phyloP scores from a whole-genome alignment of 1,284 basidiomycete genomes.

The Moniliophthora roreri region DNA sequence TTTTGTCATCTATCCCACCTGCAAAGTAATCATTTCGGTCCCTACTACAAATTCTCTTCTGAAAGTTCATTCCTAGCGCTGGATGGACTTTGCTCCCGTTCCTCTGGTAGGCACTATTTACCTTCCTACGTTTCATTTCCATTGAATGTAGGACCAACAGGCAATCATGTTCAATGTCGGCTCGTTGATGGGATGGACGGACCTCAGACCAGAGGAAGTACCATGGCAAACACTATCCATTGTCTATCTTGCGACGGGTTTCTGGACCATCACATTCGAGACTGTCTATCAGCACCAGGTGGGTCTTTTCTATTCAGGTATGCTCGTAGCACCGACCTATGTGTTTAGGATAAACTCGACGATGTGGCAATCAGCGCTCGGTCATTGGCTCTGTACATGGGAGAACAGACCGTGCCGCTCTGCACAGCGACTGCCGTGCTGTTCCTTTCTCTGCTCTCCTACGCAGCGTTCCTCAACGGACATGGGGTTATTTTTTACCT shows the following conservation, averaged over 20 bases:
- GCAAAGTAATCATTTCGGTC: slow-evolving; percentile 22
- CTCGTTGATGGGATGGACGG: slow-evolving; percentile 33
- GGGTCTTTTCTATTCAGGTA: neutral
- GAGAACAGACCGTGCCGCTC: slow-evolving; percentile 21
- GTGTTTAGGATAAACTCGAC: slow-evolving; percentile 25
- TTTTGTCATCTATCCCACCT: slow-evolving; percentile 32
- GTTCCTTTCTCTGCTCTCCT: slow-evolving; percentile 22
- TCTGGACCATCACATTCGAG: slow-evolving; percentile 32
- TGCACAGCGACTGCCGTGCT: slow-evolving; percentile 21
- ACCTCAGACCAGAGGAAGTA: slow-evolving; percentile 23
- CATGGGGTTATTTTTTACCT: slow-evolving; percentile 22
- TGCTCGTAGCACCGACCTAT: too few relatives aligned
- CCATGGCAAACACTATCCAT: slow-evolving; percentile 25
- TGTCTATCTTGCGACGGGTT: slow-evolving; percentile 25
- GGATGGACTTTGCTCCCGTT: slow-evolving; percentile 30
- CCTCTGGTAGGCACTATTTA: slow-evolving; percentile 22
- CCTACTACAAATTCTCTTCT: neutral
- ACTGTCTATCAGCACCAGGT: slow-evolving; percentile 31
- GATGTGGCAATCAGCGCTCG: slow-evolving; percentile 24
- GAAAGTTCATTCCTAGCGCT: slow-evolving; percentile 21
- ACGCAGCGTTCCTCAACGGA: slow-evolving; percentile 21
- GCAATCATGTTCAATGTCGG: slow-evolving; percentile 34
- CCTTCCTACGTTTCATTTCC: neutral
- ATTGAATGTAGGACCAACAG: slow-evolving; percentile 22
- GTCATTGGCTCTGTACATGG: slow-evolving; percentile 24